Base-by-base conservation (phyloP, 306 rosid species). In the Dryas octopetala region DNA sequence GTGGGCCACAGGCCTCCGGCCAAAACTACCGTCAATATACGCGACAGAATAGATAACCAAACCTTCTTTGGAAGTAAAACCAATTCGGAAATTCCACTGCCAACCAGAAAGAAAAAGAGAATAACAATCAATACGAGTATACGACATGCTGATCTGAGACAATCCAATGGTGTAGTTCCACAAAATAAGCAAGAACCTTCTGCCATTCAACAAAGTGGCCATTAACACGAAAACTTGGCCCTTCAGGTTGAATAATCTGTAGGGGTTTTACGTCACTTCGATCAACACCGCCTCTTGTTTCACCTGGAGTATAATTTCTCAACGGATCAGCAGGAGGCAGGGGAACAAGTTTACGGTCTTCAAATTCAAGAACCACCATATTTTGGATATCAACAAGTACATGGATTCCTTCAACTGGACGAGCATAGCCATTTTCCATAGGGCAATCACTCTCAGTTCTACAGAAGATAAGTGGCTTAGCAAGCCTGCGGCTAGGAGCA, bases 381-480 rank as follows among this genome's bases (percentile, higher is more conserved):
- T 91, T 91, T 80, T 91, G 96, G 85, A 91, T 88, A 66, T 91
- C 96, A 70, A 91, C 93, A 64, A 91, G 91, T n/a, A 88, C 89
- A 82, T 84, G 96, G 71, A 91, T 91, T 70, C 96, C 96, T 79
- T 91, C 96, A 43, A 91, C 93, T 3, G 96, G 96, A 67, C 93
- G 96, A 40, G 96, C 93, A 87, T 91, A 91, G 47, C 96, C 96
- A 81, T 91, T 91, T 83, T 91, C 96, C 86, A 91, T 80, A 43
- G 93, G 96, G 73, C 91, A 91, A 83, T 91, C 96, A 69, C 96
- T 91, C 89, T 91, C 96, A 54, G 96, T 88, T 78, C 93, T 84
- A 73, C 96, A 91, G 81, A 91, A 91, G 83, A 91, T 47, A 14
- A 88, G 88, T 3, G 96, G 96, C 66, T 91, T 91, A 12, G 96